A percentile compares a stretch with the other conserved stretches of the same genome.
Conservation (phyloP, 768 basidiomycete genomes). For the Hygrocybe coccinea region DNA sequence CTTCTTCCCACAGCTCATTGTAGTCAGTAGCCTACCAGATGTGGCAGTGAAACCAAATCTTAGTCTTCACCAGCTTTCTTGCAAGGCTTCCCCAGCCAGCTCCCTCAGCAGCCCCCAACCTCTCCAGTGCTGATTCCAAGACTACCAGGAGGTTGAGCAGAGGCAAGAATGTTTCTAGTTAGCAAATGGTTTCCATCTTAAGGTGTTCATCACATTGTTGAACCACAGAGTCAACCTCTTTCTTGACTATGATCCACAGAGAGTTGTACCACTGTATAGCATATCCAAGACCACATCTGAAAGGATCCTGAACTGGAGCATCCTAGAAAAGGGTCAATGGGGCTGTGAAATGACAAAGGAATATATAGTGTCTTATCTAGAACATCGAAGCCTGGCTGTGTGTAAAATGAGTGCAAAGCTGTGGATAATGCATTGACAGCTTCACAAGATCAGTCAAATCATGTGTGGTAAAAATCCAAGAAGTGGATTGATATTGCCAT, state of each 20-base stretch:
- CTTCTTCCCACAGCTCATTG: too few species aligned
- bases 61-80: too few species aligned
- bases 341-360: not conserved
- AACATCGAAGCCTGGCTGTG: constrained; percentile 19
- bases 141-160: not conserved
- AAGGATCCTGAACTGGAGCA: constrained; percentile 23
- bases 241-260: constrained; percentile 14
- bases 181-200: too few species aligned
- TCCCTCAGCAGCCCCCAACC: too few species aligned
- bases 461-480: constrained; percentile 28
- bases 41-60: too few species aligned
- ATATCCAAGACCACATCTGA: constrained; percentile 19
- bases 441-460: constrained; percentile 37
- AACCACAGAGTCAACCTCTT: constrained; percentile 7
- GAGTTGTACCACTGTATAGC: constrained; percentile 30
- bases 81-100: too few species aligned
- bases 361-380: constrained; percentile 14
- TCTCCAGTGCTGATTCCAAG: not conserved
- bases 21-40: too few species aligned
- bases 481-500: constrained; percentile 29
- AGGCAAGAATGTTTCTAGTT: not conserved
- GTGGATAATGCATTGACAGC: constrained; percentile 27
- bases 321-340: constrained; percentile 16
- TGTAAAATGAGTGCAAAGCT: constrained; percentile 29
- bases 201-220: not conserved